phyloP scores from a whole-genome alignment of 1,284 basidiomycete species.

The Heterobasidion parviporum region DNA sequence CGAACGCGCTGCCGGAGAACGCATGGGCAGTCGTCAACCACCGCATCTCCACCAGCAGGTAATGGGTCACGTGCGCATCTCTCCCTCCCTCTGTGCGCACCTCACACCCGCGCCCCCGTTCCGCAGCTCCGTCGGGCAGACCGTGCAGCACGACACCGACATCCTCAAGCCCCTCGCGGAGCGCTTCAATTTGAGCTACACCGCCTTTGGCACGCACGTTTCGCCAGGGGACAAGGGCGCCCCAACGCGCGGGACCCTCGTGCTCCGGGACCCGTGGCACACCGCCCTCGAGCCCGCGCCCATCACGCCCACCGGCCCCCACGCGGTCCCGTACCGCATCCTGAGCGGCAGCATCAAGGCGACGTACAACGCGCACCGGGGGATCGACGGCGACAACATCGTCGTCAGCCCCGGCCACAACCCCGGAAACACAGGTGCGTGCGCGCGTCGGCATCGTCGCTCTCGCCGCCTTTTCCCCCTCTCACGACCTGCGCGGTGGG shows the following conservation, averaged over 20 bases:
- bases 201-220: constrained; percentile 29
- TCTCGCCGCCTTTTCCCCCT: neutral
- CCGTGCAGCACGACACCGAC: constrained; percentile 31
- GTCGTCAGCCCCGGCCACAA: constrained; percentile 44
- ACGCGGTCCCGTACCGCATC: constrained; percentile 38
- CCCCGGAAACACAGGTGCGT: constrained; percentile 36
- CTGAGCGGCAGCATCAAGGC: constrained; percentile 44
- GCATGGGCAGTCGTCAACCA: constrained; percentile 48
- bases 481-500: neutral
- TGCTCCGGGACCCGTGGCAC: constrained; percentile 33
- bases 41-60: constrained; percentile 40
- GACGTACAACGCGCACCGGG: constrained; percentile 29
- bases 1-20: constrained; percentile 53
- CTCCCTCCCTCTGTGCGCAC: neutral
- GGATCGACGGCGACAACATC: constrained; percentile 18
- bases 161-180: constrained; percentile 34
- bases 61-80: constrained; percentile 1
- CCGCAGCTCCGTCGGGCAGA: constrained; percentile 33
- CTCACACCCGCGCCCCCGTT: neutral
- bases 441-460: neutral
- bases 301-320: constrained; percentile 34
- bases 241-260: constrained; percentile 27
- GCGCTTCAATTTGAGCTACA: constrained; percentile 36
- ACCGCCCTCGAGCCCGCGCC: constrained; percentile 48
- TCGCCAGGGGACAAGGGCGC: constrained; percentile 13